A percentile compares a stretch with the other conserved stretches of the same genome.
Evolutionary conservation across 805 yeast species (phyloP).

Genomic region (Kuraishia piskuri): DNA sequence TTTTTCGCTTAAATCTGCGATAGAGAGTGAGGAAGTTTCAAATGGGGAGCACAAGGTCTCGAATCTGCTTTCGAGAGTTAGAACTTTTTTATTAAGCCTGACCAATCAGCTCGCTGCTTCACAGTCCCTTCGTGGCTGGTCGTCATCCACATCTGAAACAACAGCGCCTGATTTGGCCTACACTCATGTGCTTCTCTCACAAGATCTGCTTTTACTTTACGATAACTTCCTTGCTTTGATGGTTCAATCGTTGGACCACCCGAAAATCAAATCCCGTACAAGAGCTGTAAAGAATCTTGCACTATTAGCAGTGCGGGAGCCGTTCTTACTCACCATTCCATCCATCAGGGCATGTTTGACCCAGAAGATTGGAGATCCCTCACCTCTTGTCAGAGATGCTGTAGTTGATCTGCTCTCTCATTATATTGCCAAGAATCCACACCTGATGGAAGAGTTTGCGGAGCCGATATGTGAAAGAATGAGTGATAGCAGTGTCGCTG

Average conservation of each 20-base stretch:
- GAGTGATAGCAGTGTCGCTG: slow-evolving; percentile 53
- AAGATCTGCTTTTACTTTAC: slow-evolving; percentile 19
- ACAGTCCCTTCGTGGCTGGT: neutral
- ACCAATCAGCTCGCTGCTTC: neutral
- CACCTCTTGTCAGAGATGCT: slow-evolving; percentile 71
- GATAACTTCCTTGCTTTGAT: slow-evolving; percentile 45
- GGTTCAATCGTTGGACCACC: slow-evolving; percentile 36
- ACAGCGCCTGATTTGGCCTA: neutral
- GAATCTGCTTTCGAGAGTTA: neutral
- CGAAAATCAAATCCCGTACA: slow-evolving; percentile 44
- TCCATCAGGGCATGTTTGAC: slow-evolving; percentile 45
- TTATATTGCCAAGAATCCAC: slow-evolving; percentile 34
- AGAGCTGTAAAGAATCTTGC: slow-evolving; percentile 62
- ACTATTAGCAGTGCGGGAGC: slow-evolving; percentile 42
- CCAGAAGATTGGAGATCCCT: slow-evolving; percentile 43
- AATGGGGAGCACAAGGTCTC: neutral
- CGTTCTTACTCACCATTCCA: slow-evolving; percentile 38
- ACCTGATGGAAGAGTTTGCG: slow-evolving; percentile 39
- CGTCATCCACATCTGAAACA: neutral
- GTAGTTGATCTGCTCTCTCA: slow-evolving; percentile 57
- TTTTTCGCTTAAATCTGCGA: too few species aligned
- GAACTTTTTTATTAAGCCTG: neutral
- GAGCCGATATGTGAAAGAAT: slow-evolving; percentile 37
- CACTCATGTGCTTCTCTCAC: neutral
- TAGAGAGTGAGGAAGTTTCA: too few species aligned